These are phyloP conservation scores for Eucalyptus cloeziana DNA, from an alignment of 345 rosid species.

Conservation along the genomic window DNA sequence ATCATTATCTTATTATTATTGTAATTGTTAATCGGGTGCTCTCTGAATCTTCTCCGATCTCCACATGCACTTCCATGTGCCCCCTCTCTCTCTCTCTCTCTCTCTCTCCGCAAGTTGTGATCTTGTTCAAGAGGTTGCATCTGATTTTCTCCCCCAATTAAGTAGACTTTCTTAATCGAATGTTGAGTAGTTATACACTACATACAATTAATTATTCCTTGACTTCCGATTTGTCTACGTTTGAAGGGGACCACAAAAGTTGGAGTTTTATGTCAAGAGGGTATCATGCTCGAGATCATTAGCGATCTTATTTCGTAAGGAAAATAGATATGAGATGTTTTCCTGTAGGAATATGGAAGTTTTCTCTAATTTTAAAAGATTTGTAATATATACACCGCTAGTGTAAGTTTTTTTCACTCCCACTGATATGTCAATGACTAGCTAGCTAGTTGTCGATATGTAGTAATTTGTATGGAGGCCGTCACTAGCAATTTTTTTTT, in stretches of 20 bases:
- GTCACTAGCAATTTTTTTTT: not conserved
- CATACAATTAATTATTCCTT: not conserved
- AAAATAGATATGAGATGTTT: not conserved
- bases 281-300: not conserved
- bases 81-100: not conserved
- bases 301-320: not conserved
- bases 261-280: not conserved
- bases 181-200: not conserved
- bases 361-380: not conserved
- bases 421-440: not conserved
- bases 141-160: not conserved
- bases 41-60: conserved; percentile 1
- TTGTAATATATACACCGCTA: not conserved
- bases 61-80: conserved; percentile 3
- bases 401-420: not conserved
- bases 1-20: not conserved
- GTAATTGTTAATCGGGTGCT: not conserved
- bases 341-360: not conserved
- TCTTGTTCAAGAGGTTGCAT: not conserved
- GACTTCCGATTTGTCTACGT: not conserved
- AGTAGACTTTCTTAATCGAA: not conserved
- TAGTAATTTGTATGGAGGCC: not conserved
- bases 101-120: not conserved
- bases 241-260: not conserved
- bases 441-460: not conserved